Evolutionary conservation across 257 asterid genomes (phyloP), one percentile per base, ranked within the genome.

Genomic region (Scutellaria baicalensis): DNA sequence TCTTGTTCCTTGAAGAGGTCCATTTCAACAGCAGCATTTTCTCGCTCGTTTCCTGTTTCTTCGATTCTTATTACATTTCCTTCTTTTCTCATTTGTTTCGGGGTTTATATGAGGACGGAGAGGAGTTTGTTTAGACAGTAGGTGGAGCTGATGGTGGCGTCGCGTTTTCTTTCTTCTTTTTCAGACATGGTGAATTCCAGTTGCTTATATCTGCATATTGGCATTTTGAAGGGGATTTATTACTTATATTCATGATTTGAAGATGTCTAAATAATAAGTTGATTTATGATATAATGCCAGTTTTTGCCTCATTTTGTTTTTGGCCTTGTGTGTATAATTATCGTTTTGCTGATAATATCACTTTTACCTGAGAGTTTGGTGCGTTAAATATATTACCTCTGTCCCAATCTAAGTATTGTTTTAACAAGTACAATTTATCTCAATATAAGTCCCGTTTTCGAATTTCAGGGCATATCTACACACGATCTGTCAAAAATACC

Each of bases 1-100:
- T 75, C 88, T 81, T 39, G 87, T 85, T 75, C 73, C 82, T 75
- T 80, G 77, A 68, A 12, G 8, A 8, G n/a, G n/a, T n/a, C n/a
- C n/a, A n/a, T n/a, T n/a, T n/a, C n/a, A n/a, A 1, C 33, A 27
- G 33, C 38, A 21, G 40, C n/a, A 18, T 17, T 17, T 4, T 12
- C 14, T 12, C 5, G 6, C 21, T 20, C 9, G 57, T 48, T 16
- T 23, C 2, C 4, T 21, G 13, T 20, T 18, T 20, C 33, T 5
- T 8, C 14, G 14, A 13, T 48, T 65, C n/a, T 62, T 27, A 44
- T 20, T 45, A 59, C 43, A 48, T 56, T 64, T 49, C 14, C n/a
- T 11, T 31, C 17, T 33, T 58, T 11, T 59, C 7, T 43, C 56
- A 56, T 59, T 40, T 55, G 7, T 13, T 16, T 49, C 43, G 33